Base-by-base conservation (phyloP, 306 rosid species). In the Dryas drummondii region DNA sequence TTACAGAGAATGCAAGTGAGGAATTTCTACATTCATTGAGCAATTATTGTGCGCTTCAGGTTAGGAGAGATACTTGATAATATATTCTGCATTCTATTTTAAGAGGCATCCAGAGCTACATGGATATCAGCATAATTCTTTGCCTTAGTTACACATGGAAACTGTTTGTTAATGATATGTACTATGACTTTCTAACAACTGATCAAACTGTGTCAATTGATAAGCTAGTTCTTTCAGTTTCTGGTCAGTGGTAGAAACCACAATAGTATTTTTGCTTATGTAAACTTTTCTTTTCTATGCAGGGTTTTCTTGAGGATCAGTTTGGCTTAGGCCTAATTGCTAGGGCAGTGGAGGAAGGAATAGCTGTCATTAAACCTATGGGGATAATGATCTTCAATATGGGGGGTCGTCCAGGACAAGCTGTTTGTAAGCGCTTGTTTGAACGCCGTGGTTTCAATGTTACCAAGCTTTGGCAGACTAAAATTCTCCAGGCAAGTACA, bases 331-430 rank as follows among this genome's bases (percentile, higher is more conserved):
- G 99, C 78, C 84, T 94, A 73, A 92, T 94, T 63, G 99, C 99
- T 26, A 89, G 99, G 82, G 99, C 99, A 58, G 97, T 94, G 70
- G 99, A 94, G 84, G 99, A 94, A 84, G 99, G 99, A 54, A 94
- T 94, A 78, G 27, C 87, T 68, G 97, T 94, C 48, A 94, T 94
- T 77, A 92, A 88, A 79, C 93, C 99, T 52, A 80, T 71, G 70
- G 99, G 99, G 83, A 90, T 92, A 80, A 90, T 94, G 97, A 88
- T 91, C 79, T 94, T 92, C 81, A 94, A 94, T 75, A 94, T 94
- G 91, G 99, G 99, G 72, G 97, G 99, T 14, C 99, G 99, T 78
- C 99, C 99, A 44, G 99, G 99, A 71, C 99, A 94, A 82, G 97
- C 69, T 67, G 99, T 94, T 68, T 94, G 97, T 81, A 89, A 84